phyloP scores from a whole-genome alignment of 2,329 filamentous ascomycete species.

The Dothistroma pini region DNA sequence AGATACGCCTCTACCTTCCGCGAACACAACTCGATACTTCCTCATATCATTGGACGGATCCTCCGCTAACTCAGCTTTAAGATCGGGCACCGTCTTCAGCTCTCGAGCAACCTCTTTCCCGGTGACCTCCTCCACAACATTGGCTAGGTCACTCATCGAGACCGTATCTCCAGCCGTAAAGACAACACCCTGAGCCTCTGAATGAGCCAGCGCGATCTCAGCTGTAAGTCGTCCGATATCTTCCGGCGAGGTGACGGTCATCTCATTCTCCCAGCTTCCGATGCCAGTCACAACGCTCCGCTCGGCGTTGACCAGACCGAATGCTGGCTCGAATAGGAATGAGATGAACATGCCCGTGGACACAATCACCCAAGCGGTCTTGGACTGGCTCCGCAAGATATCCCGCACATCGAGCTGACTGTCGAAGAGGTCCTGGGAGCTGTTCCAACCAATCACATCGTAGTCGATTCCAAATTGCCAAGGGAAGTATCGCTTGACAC shows the following conservation, averaged over 20 bases:
- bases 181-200: constrained; percentile 45
- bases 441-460: constrained; percentile 57
- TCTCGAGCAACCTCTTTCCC: constrained; percentile 46
- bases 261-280: constrained; percentile 57
- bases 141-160: constrained; percentile 50
- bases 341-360: constrained; percentile 69
- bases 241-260: constrained; percentile 59
- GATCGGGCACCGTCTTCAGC: constrained; percentile 46
- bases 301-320: constrained; percentile 58
- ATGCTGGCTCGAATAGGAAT: constrained; percentile 62
- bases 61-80: constrained; percentile 46
- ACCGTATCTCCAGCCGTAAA: constrained; percentile 62
- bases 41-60: constrained; percentile 50
- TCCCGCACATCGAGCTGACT: constrained; percentile 61
- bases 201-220: constrained; percentile 48
- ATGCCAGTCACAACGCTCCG: constrained; percentile 42
- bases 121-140: constrained; percentile 48
- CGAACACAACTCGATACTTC: constrained; percentile 62
- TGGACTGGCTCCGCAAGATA: constrained; percentile 47
- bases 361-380: constrained; percentile 57
- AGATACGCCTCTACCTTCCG: constrained; percentile 54
- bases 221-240: constrained; percentile 63
- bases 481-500: constrained; percentile 56
- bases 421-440: constrained; percentile 62
- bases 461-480: constrained; percentile 76